Conservation (phyloP, 1,284 basidiomycete species). For the Microbotryum lychnidis-dioicae region DNA sequence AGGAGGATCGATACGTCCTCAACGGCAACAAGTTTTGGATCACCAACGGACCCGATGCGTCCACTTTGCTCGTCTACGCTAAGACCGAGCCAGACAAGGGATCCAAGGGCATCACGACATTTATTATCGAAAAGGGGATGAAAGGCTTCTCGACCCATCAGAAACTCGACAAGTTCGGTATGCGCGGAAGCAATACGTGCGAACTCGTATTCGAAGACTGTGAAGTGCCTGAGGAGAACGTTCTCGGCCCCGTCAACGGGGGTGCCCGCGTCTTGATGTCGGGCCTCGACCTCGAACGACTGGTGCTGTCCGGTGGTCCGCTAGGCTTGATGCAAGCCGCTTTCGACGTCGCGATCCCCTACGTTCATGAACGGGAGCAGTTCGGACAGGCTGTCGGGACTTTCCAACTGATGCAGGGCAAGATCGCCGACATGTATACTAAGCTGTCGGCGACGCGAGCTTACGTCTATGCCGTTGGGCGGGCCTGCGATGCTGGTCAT, state of each 20-base stretch:
- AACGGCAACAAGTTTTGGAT: constrained; percentile 97
- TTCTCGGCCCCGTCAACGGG: constrained; percentile 68
- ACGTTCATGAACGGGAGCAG: constrained; percentile 83
- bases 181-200: constrained; percentile 91
- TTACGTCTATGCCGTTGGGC: constrained; percentile 87
- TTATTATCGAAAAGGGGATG: constrained; percentile 74
- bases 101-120: constrained; percentile 85
- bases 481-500: constrained; percentile 73
- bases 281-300: constrained; percentile 81
- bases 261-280: constrained; percentile 88
- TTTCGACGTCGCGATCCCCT: constrained; percentile 67
- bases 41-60: constrained; percentile 84
- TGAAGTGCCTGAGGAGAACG: constrained; percentile 75
- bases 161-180: constrained; percentile 90
- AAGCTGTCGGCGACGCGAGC: constrained; percentile 77
- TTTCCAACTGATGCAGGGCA: constrained; percentile 93
- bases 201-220: constrained; percentile 89
- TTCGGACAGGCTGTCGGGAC: constrained; percentile 79
- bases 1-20: constrained; percentile 63
- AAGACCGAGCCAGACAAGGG: constrained; percentile 70
- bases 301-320: constrained; percentile 82
- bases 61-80: constrained; percentile 86
- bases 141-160: constrained; percentile 80
- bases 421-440: constrained; percentile 81
- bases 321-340: constrained; percentile 83